Base-by-base conservation (phyloP, 192 early-diverging fungal species). In the Entomortierella beljakovae region DNA sequence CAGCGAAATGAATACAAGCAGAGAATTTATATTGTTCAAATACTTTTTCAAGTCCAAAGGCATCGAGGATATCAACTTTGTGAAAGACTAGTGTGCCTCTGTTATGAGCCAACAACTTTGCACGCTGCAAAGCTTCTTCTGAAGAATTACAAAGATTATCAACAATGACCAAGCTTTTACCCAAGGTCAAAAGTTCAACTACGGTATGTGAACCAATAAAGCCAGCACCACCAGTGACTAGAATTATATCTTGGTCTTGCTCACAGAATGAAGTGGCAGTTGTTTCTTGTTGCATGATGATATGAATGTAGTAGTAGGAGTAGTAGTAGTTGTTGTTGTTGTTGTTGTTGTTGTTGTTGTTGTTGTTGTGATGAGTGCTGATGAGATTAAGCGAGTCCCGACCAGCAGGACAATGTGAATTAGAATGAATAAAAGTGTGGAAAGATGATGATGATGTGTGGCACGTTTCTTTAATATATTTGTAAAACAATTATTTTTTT, bases 131-230 rank as follows among this genome's bases (percentile, higher is more conserved):
- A 25, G 81, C 50, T 29, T 82, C 81, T 22, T 82, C 68, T 34
- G 68, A 82, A 2, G 81, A 74, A 81, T 92, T 95, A 66, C 91
- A 93, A 57, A 98, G 83, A 80, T 96, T 96, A 84, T 98, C 96
- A 20, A 97, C 71, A 8, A 95, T 90, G 33, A 98, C 91, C 20
- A 98, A 88, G 42, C 92, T 86, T 81, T 93, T 91, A 59, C 87
- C 87, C 54, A 69, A 38, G 31, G 84, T 81, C 33, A 85, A 32
- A 23, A 98, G 90, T 81, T 94, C 92, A 20, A 92, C 83, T 20
- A 96, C 91, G n/a, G 92, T 85, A 83, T 98, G 96, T 6, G 92
- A 94, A 46, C 96, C 96, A 70, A 97, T 97, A 82, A 95, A 97
- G 22, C 96, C 94, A 55, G 91, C 87, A 29, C 89, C 91, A 37